phyloP scores from a whole-genome alignment of 2,329 filamentous ascomycete genomes.

The Didymellaceae sp. region DNA sequence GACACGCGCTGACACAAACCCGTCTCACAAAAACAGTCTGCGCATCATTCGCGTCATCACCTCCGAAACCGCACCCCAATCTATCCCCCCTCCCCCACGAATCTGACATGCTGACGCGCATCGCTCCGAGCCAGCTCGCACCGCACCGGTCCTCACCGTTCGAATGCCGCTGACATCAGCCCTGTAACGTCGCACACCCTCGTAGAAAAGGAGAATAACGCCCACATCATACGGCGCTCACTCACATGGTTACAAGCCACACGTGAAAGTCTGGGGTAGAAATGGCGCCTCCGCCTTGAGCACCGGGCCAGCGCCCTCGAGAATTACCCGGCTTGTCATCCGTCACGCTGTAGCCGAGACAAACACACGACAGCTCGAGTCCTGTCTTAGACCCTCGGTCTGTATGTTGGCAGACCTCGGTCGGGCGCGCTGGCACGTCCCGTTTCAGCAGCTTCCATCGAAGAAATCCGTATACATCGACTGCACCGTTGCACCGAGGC shows the following conservation, averaged over 20 bases:
- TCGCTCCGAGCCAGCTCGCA: conserved; percentile 8
- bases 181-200: not conserved
- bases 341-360: not conserved
- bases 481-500: conserved; percentile 6
- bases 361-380: not conserved
- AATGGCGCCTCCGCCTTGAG: not conserved
- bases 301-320: not conserved
- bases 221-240: too few relatives aligned
- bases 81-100: too few relatives aligned
- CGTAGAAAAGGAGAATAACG: not conserved
- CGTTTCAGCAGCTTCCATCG: not conserved
- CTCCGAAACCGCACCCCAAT: not conserved
- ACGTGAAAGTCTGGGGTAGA: conserved; percentile 14
- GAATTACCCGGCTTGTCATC: not conserved
- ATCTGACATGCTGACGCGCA: conserved; percentile 7
- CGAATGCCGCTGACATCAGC: conserved; percentile 8
- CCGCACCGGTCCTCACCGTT: conserved; percentile 13
- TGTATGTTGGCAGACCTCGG: not conserved
- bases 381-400: too few relatives aligned
- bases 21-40: not conserved
- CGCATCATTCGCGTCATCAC: not conserved
- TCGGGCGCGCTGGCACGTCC: too few relatives aligned
- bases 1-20: conserved; percentile 1
- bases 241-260: not conserved
- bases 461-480: not conserved